Evolutionary conservation across 768 basidiomycete species (phyloP).

Genomic region (Mycena floridula): DNA sequence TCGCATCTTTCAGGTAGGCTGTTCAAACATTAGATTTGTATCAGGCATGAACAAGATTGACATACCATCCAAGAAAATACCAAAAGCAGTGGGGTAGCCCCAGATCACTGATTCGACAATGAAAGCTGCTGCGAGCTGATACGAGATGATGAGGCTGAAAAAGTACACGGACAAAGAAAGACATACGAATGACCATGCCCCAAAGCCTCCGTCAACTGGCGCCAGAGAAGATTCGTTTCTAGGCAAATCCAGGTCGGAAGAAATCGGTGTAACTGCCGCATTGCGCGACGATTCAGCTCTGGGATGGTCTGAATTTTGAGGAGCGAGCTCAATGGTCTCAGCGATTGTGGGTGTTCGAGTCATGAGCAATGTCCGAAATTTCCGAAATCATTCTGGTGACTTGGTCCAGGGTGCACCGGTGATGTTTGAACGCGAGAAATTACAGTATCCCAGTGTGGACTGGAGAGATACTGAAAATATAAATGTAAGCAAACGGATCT

Average conservation of each 20-base stretch:
- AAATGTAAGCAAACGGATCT: no score
- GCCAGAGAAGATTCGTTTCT: slow-evolving; percentile 6
- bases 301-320: background rate
- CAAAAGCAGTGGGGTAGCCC: slow-evolving; percentile 22
- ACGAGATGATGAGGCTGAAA: background rate
- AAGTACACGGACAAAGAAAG: background rate
- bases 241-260: no score
- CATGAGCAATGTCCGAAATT: background rate
- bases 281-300: no score
- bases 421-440: background rate
- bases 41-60: background rate
- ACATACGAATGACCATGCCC: slow-evolving; percentile 21
- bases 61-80: slow-evolving; percentile 21
- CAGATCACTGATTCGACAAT: slow-evolving; percentile 21
- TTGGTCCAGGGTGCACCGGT: background rate
- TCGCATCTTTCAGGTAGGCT: slow-evolving; percentile 19
- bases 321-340: background rate
- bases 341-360: background rate
- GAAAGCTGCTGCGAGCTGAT: slow-evolving; percentile 19
- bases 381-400: background rate
- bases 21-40: background rate
- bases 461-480: background rate
- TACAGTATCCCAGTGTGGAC: background rate
- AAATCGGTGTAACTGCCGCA: no score
- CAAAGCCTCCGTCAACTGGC: slow-evolving; percentile 15